Conservation (phyloP, 495 filamentous ascomycete genomes). For the Penicillium angulare region DNA sequence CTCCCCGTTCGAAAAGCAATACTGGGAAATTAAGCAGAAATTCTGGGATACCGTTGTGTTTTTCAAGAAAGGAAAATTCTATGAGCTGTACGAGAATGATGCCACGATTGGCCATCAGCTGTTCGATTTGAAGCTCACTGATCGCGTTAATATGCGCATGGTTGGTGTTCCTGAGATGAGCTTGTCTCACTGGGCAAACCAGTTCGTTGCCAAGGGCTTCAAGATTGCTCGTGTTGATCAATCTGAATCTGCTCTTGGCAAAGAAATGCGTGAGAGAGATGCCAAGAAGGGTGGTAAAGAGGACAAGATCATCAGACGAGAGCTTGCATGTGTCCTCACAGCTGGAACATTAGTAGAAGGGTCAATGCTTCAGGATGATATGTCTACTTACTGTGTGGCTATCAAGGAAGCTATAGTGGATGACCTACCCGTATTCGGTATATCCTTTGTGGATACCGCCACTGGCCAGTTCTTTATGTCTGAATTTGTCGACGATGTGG, state of each 20-base stretch:
- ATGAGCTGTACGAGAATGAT: slow-evolving; percentile 97
- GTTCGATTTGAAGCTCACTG: slow-evolving; percentile 97
- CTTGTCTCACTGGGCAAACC: slow-evolving; percentile 87
- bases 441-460: slow-evolving; percentile 93
- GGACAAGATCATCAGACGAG: slow-evolving; percentile 90
- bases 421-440: slow-evolving; percentile 79
- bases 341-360: slow-evolving; percentile 91
- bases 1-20: slow-evolving; percentile 94
- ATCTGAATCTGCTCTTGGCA: slow-evolving; percentile 88
- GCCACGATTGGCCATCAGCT: slow-evolving; percentile 95
- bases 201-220: slow-evolving; percentile 90
- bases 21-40: slow-evolving; percentile 99
- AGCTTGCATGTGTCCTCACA: slow-evolving; percentile 88
- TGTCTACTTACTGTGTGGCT: slow-evolving; percentile 93
- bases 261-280: slow-evolving; percentile 95
- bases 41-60: slow-evolving; percentile 98
- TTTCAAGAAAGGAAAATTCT: slow-evolving; percentile 99
- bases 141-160: slow-evolving; percentile 99
- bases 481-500: slow-evolving; percentile 87
- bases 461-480: slow-evolving; percentile 93
- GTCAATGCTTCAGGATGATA: slow-evolving; percentile 96
- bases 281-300: slow-evolving; percentile 58
- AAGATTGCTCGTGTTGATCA: slow-evolving; percentile 98
- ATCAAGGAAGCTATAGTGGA: slow-evolving; percentile 86
- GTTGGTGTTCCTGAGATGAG: slow-evolving; percentile 91